Conservation (phyloP, 495 filamentous ascomycete species). For the Trypethelium eluteriae region DNA sequence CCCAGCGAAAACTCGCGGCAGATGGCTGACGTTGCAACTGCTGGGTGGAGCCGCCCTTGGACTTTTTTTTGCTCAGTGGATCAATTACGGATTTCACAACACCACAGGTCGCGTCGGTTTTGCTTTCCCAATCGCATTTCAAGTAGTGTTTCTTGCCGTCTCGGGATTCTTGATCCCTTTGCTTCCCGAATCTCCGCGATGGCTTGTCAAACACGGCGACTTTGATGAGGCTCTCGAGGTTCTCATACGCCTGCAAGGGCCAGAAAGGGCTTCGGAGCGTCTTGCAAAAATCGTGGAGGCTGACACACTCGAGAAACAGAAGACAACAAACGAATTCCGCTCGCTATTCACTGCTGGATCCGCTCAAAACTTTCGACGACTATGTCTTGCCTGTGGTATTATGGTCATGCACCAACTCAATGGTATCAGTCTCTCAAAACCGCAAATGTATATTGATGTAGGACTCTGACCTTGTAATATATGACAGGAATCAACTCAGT, state of each 20-base stretch:
- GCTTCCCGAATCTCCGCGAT: constrained; percentile 17
- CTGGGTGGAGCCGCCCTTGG: constrained; percentile 25
- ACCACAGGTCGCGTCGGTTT: constrained; percentile 14
- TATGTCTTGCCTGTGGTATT: neutral
- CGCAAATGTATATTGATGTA: no score
- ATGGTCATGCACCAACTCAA: constrained; percentile 6
- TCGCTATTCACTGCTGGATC: neutral
- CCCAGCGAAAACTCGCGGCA: constrained; percentile 15
- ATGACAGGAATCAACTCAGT: neutral
- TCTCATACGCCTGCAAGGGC: neutral
- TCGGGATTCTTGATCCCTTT: constrained; percentile 17
- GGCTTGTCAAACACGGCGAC: constrained; percentile 15
- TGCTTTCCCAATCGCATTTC: constrained; percentile 29
- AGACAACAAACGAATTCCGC: neutral
- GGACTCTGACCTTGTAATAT: no score
- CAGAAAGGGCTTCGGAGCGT: neutral
- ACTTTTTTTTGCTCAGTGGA: constrained; percentile 24
- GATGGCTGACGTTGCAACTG: constrained; percentile 19
- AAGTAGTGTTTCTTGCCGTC: constrained; percentile 24
- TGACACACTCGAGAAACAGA: constrained; percentile 1
- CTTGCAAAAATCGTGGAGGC: constrained; percentile 3
- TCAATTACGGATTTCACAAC: constrained; percentile 17
- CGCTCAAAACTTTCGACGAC: neutral
- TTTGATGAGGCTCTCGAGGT: constrained; percentile 17
- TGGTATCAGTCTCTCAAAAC: neutral